Percentiles rank a stretch among this genome's conserved stretches.
Evolutionary conservation across 1,139 yeast species (phyloP).

Genomic region (Hyphopichia khmerensis): DNA sequence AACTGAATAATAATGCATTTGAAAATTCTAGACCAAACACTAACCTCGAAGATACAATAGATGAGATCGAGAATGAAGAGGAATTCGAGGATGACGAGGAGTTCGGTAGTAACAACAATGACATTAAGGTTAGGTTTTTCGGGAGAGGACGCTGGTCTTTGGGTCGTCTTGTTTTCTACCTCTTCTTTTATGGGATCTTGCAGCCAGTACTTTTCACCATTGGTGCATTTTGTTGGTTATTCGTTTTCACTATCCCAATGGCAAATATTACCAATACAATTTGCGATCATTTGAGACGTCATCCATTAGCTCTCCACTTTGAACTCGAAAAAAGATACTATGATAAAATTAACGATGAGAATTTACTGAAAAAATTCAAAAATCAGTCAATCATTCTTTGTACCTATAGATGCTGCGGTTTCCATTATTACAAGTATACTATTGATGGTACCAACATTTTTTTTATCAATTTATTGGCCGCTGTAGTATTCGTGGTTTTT

Average conservation of each 20-base stretch:
- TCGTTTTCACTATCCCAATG: conserved; percentile 92
- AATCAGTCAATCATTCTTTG: conserved; percentile 59
- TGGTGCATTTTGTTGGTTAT: conserved; percentile 70
- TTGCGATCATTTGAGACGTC: conserved; percentile 79
- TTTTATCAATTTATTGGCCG: conserved; percentile 76
- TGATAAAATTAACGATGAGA: conserved; percentile 20
- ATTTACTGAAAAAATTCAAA: conserved; percentile 22
- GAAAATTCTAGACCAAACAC: conserved; percentile 5
- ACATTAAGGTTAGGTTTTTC: conserved; percentile 62
- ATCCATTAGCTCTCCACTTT: conserved; percentile 81
- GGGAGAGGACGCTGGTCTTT: conserved; percentile 94
- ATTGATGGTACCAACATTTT: conserved; percentile 95
- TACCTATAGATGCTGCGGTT: conserved; percentile 89
- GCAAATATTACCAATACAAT: conserved; percentile 62
- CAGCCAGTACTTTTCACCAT: conserved; percentile 65
- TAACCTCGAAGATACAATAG: background rate
- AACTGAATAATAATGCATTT: conserved; percentile 1
- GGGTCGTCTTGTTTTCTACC: conserved; percentile 79
- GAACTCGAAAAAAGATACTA: conserved; percentile 59
- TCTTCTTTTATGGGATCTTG: conserved; percentile 64
- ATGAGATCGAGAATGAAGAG: conserved; percentile 6
- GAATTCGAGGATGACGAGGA: conserved; percentile 23
- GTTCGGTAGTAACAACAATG: conserved; percentile 15
- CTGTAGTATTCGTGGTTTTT: conserved; percentile 79
- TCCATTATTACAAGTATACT: conserved; percentile 91